These are phyloP conservation scores for Kalaharituber pfeilii DNA, from an alignment of 2,329 filamentous ascomycete species.

Conservation along the genomic window DNA sequence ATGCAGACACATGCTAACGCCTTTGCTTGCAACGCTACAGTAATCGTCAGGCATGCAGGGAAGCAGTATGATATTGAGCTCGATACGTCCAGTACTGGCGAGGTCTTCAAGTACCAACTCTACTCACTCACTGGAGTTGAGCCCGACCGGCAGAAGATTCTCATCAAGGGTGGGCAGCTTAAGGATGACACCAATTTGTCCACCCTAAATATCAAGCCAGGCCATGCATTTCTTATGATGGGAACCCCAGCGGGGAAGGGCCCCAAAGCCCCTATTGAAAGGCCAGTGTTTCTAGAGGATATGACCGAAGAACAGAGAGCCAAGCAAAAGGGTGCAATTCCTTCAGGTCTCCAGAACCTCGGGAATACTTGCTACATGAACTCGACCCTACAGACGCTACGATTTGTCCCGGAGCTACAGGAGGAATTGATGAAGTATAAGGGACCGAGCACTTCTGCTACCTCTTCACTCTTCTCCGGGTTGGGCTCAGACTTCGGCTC, in stretches of 20 bases:
- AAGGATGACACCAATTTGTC: constrained; percentile 86
- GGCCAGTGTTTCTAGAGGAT: constrained; percentile 81
- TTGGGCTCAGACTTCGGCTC: constrained; percentile 19
- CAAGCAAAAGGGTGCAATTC: constrained; percentile 62
- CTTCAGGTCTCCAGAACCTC: constrained; percentile 75
- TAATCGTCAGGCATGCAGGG: constrained; percentile 86
- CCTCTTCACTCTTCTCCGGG: constrained; percentile 1
- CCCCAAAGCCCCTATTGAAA: constrained; percentile 55
- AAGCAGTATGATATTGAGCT: constrained; percentile 91
- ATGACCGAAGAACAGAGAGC: constrained; percentile 92
- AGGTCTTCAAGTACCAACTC: constrained; percentile 88
- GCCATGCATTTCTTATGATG: constrained; percentile 89
- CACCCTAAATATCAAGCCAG: constrained; percentile 67
- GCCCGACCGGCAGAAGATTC: constrained; percentile 86
- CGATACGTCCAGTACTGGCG: constrained; percentile 65
- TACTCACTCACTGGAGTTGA: constrained; percentile 93
- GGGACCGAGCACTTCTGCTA: constrained; percentile 4
- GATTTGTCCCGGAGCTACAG: constrained; percentile 79
- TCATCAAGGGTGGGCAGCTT: constrained; percentile 84
- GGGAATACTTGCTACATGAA: constrained; percentile 99
- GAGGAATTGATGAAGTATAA: constrained; percentile 52
- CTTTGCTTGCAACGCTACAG: constrained; percentile 31
- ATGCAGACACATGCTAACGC: no score
- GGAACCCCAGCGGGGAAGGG: constrained; percentile 60
- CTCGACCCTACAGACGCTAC: constrained; percentile 82